Base-by-base conservation (phyloP, 768 basidiomycete genomes). In the Floccularia luteovirens region DNA sequence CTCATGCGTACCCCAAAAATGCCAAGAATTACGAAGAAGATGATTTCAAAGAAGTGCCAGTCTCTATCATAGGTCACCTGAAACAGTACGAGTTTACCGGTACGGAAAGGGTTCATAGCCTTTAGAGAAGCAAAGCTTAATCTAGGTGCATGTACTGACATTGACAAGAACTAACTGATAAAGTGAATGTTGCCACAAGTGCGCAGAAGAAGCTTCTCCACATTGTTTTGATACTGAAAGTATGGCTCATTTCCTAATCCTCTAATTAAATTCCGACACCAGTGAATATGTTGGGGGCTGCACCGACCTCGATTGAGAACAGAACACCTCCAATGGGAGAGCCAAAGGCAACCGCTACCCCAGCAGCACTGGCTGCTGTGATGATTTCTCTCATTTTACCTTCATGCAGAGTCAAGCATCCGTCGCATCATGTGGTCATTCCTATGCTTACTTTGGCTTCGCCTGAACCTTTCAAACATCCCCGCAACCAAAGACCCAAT, bases 11-110 rank as follows among this genome's bases (percentile, higher is more conserved):
- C 94, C 35, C 96, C 96, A 58, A 99, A 99, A 45, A 98, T 73
- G 7, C 96, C 96, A 30, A 99, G 77, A 43, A 98, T 77, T 39
- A 98, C 72, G 61, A 93, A 99, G 59, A 94, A 94, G 13, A 96
- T 83, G 37, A 99, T 88, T 55, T 98, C 96, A 55, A 98, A 98
- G 64, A 94, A 97, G 56, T 98, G 96, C 96, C 96, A 99, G 53
- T 92, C 91, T 23, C 94, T 76, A 56, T 87, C 88, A 59, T 98
- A 99, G 2, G 92, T 93, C 51, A 99, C 90, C 56, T 97, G 93
- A 66, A 99, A 99, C 45, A 98, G 65, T 54, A 99, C 96, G 20
- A 99, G 79, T 58, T 98, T 98, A 16, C 94, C 96, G 0, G 96
- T 98, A 25, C 93, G 77, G 65, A 91, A 99, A 2, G 96, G 96